Evolutionary conservation across 2,329 filamentous ascomycete species (phyloP).

Genomic region (Diaporthe nobilis): DNA sequence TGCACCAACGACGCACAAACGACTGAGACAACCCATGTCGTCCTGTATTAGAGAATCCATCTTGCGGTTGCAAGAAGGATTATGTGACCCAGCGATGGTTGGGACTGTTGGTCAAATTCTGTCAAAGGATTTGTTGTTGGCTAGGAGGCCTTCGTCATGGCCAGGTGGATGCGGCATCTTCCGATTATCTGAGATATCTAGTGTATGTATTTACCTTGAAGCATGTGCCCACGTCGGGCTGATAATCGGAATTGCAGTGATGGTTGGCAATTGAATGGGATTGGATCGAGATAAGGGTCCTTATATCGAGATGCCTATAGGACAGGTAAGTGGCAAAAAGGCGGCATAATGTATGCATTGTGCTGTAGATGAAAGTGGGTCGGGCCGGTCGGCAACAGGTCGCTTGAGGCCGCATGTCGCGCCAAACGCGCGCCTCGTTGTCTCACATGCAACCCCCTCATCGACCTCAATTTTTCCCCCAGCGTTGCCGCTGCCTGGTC

Average conservation of each 20-base stretch:
- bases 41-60: neutral
- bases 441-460: slow-evolving; percentile 32
- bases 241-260: neutral
- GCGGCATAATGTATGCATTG: slow-evolving; percentile 4
- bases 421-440: slow-evolving; percentile 26
- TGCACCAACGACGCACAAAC: neutral
- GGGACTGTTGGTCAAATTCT: neutral
- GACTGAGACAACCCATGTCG: too few species aligned
- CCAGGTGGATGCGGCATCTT: neutral
- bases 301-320: slow-evolving; percentile 10
- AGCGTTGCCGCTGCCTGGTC: neutral
- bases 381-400: slow-evolving; percentile 7
- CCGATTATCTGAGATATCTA: neutral
- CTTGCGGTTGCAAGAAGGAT: neutral
- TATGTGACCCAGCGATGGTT: too few species aligned
- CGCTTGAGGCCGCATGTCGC: slow-evolving; percentile 1
- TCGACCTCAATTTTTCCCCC: slow-evolving; percentile 2
- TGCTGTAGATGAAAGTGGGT: slow-evolving; percentile 18
- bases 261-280: neutral
- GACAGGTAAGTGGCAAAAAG: neutral
- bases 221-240: neutral
- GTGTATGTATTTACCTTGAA: neutral
- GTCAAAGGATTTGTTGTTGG: neutral
- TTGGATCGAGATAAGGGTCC: slow-evolving; percentile 28
- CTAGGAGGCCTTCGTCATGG: neutral